Evolutionary conservation across 2,329 filamentous ascomycete genomes (phyloP).

Genomic region (Talaromyces sp.): DNA sequence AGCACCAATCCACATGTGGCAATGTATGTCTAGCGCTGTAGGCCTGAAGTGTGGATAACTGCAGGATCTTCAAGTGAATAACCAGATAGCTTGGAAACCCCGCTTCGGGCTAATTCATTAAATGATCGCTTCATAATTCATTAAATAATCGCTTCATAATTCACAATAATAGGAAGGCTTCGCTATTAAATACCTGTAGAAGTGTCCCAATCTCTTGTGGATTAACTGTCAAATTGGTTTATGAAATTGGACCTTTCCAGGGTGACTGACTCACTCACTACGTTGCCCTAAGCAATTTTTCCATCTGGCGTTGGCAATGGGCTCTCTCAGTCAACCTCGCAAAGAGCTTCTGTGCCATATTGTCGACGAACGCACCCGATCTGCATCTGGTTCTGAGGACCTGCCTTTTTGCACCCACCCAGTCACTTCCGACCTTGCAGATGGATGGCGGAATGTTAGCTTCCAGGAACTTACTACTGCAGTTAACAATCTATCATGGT

Average conservation of each 20-base stretch:
- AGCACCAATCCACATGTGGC: background rate
- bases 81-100: background rate
- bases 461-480: constrained; percentile 18
- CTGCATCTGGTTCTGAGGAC: background rate
- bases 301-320: background rate
- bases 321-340: background rate
- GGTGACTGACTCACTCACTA: background rate
- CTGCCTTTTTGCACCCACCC: background rate
- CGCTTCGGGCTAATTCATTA: background rate
- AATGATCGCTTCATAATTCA: background rate
- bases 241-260: background rate
- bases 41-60: no score
- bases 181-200: no score
- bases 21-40: background rate
- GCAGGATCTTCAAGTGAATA: background rate
- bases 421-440: background rate
- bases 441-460: constrained; percentile 14
- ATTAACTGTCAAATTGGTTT: background rate
- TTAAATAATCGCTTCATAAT: background rate
- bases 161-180: background rate
- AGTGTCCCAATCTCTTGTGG: background rate
- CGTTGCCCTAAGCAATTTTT: background rate
- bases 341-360: background rate
- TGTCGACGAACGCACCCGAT: background rate
- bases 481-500: constrained; percentile 18